These are phyloP conservation scores for Colletotrichum salicis DNA, from an alignment of 2,329 filamentous ascomycete genomes.

Conservation along the genomic window DNA sequence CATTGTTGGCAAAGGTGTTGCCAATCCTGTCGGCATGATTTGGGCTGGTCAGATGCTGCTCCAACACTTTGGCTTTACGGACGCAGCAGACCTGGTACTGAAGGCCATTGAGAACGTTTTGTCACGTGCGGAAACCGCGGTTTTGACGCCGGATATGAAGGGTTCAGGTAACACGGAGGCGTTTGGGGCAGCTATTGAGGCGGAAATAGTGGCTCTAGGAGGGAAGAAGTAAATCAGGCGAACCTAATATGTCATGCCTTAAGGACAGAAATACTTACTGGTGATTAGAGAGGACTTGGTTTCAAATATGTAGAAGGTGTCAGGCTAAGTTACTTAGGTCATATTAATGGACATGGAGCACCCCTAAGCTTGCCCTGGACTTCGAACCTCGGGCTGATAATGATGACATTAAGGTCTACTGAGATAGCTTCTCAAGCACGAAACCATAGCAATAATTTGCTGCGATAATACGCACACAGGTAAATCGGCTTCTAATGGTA, in stretches of 20 bases:
- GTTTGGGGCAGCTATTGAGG: slow-evolving; percentile 39
- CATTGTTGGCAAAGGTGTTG: slow-evolving; percentile 76
- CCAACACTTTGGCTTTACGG: slow-evolving; percentile 63
- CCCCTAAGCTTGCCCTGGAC: too few relatives aligned
- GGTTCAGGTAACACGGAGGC: slow-evolving; percentile 41
- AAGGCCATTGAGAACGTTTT: slow-evolving; percentile 74
- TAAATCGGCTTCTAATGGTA: too few relatives aligned
- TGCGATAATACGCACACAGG: too few relatives aligned
- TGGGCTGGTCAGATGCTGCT: slow-evolving; percentile 80
- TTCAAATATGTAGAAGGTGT: too few relatives aligned
- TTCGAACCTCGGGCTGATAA: too few relatives aligned
- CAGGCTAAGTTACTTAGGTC: too few relatives aligned
- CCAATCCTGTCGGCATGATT: slow-evolving; percentile 78
- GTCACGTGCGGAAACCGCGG: slow-evolving; percentile 48
- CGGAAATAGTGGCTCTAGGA: slow-evolving; percentile 36
- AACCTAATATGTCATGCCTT: neutral
- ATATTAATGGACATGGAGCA: too few relatives aligned
- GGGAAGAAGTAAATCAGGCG: neutral
- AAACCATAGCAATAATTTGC: too few relatives aligned
- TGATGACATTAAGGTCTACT: too few relatives aligned
- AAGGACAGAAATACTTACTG: neutral
- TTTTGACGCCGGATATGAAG: slow-evolving; percentile 47
- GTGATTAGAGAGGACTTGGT: neutral
- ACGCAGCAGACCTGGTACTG: slow-evolving; percentile 62
- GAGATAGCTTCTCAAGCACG: too few relatives aligned